These are phyloP conservation scores for Helianthus tuberosus DNA, from an alignment of 129 eudicot species.

Conservation along the genomic window DNA sequence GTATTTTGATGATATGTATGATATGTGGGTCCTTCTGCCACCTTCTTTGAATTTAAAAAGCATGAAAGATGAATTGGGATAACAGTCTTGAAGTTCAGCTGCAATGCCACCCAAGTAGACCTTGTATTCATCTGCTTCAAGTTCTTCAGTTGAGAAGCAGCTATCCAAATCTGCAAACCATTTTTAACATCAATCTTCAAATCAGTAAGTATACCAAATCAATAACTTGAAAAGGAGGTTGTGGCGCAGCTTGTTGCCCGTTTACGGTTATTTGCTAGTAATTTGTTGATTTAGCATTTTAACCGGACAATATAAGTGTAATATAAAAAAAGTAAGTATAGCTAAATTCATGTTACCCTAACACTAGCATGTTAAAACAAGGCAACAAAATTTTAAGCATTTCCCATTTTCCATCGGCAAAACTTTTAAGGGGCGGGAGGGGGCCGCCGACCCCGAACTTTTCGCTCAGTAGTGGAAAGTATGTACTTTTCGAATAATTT, in stretches of 20 bases:
- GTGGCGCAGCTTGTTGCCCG: background rate
- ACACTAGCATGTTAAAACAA: too few species aligned
- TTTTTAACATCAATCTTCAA: background rate
- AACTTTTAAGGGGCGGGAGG: too few species aligned
- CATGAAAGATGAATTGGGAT: conserved; percentile 65
- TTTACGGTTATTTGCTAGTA: too few species aligned
- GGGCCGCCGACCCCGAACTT: too few species aligned
- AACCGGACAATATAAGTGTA: background rate
- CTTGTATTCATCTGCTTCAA: conserved; percentile 55
- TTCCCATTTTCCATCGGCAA: too few species aligned
- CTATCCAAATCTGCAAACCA: conserved; percentile 64
- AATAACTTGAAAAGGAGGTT: background rate
- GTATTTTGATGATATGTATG: conserved; percentile 51
- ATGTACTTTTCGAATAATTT: too few species aligned
- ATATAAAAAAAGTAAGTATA: too few species aligned
- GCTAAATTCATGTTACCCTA: background rate
- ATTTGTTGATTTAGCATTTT: background rate
- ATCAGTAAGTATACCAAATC: background rate
- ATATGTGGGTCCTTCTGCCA: conserved; percentile 47
- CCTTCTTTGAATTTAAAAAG: conserved; percentile 63
- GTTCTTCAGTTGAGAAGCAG: conserved; percentile 56
- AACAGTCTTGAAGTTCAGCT: conserved; percentile 56
- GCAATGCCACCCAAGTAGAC: conserved; percentile 54
- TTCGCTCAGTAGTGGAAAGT: too few species aligned
- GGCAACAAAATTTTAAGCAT: too few species aligned